These are phyloP conservation scores for Chimonanthus praecox DNA, from an alignment of 164 flowering plant species.

Conservation along the genomic window DNA sequence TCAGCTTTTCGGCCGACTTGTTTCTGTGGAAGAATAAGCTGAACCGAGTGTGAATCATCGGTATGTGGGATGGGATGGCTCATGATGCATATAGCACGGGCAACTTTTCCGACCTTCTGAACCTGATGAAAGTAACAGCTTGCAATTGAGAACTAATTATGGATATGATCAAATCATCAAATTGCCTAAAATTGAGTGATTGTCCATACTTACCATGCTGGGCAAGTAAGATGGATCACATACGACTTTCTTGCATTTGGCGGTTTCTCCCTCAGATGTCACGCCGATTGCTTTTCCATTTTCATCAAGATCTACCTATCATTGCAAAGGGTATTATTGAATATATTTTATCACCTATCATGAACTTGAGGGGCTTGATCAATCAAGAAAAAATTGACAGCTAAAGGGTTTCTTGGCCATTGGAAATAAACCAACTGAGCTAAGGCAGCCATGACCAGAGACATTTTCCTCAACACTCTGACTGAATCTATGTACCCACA, in stretches of 20 bases:
- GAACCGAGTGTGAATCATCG: constrained; percentile 82
- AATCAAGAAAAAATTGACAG: neutral
- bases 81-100: constrained; percentile 97
- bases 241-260: constrained; percentile 96
- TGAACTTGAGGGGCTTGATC: neutral
- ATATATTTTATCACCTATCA: neutral
- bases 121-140: constrained; percentile 43
- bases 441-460: neutral
- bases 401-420: neutral
- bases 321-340: neutral
- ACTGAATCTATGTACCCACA: neutral
- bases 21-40: constrained; percentile 94
- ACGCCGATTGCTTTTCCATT: constrained; percentile 81
- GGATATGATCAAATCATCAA: neutral
- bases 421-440: neutral
- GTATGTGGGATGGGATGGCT: constrained; percentile 93
- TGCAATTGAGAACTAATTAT: constrained; percentile 1
- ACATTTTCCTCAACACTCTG: neutral
- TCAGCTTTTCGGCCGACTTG: constrained; percentile 97
- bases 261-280: constrained; percentile 96
- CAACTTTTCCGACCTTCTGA: constrained; percentile 79
- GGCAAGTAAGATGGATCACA: constrained; percentile 94
- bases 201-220: constrained; percentile 46
- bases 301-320: constrained; percentile 74
- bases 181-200: neutral